Evolutionary conservation across 805 yeast genomes (phyloP), one percentile per base, ranked within the genome.

Genomic region (Wickerhamiella australiensis): DNA sequence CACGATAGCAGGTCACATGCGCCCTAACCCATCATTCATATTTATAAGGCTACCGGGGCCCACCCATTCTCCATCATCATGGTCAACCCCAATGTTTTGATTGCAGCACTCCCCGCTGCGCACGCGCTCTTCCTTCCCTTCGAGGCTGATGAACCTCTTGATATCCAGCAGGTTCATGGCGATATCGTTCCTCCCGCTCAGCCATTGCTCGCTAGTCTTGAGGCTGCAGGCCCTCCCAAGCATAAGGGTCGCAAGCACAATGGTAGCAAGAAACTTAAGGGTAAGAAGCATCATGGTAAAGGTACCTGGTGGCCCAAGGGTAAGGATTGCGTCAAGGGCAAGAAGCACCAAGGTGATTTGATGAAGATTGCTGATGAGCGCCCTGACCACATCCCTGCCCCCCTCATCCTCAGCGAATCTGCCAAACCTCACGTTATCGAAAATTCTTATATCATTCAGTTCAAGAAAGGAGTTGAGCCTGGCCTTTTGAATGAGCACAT

Each of bases 371-470:
- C 37, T 17, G 47, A 46, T 17, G 52, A 54, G 37, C 35, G 15
- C 42, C 35, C 46, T 20, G 40, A 36, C 31, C 48, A 23, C 26
- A 26, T 15, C 13, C 56, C 63, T 26, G 76, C 77, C 25, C 79
- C 82, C 5, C 59, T 81, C 36, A 58, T 77, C 52, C 61, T 73
- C 35, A 64, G 74, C 45, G 68, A 67, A 43, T 54, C 68, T 26
- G 75, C 74, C 11, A 31, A 27, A 4, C 49, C 49, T 23, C 54
- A 61, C 47, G 51, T 58, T 45, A 59, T 65, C 50, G 61, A 58
- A 21, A 64, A 65, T 55, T 53, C 60, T 43, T 92, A 86, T 71
- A 88, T 92, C 56, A 70, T 92, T 57, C 87, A 88, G 46, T 79
- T 90, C 70, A 87, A 86, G 71, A 76, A 77, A 49, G 76, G 70